Base-by-base conservation (phyloP, 1,284 basidiomycete species). In the Trichosporon inkin region DNA sequence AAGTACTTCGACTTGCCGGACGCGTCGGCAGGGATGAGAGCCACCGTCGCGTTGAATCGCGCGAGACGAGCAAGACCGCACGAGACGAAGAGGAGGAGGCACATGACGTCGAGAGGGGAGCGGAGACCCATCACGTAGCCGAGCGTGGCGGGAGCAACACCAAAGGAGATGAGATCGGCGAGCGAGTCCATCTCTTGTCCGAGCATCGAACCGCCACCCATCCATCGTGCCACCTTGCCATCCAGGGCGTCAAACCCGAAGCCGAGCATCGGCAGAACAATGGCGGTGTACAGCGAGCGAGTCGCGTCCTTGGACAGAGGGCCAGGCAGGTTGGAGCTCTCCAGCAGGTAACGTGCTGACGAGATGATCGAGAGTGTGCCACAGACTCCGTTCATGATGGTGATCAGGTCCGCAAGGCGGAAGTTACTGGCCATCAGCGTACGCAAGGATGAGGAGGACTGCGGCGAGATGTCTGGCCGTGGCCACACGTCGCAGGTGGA, bases 301-400 rank as follows among this genome's bases (percentile, higher is more conserved):
- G 73, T 40, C 2, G 78, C 78, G 24, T 69, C 66, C 16, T 64
- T 41, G 5, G 70, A 66, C 0, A 74, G 73, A 10, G 77, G 74
- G 11, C 49, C 58, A 35, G 74, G 70, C 10, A 76, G 65, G 76
- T 99, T 91, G 66, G 88, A 86, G 28, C 89, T 89, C 57, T 90
- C 71, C 65, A 95, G 83, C 79, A 95, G 95, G 62, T 88, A 87
- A 39, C 89, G 92, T 8, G 91, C 94, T 37, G 89, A 93, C 77
- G 95, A 95, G 67, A 99, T 84, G 69, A 78, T 78, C 40, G 94
- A 97, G 70, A 97, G 88, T 14, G 91, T 91, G 61, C 96, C 96
- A 79, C 96, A 99, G 76, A 99, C 90, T 40, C 96, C 96, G 75
- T 99, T 99, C 88, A 96, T 95, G 67, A 99, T 92, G n/a, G 95